Evolutionary conservation across 2,329 filamentous ascomycete species (phyloP).

Genomic region (Cladophialophora exuberans): DNA sequence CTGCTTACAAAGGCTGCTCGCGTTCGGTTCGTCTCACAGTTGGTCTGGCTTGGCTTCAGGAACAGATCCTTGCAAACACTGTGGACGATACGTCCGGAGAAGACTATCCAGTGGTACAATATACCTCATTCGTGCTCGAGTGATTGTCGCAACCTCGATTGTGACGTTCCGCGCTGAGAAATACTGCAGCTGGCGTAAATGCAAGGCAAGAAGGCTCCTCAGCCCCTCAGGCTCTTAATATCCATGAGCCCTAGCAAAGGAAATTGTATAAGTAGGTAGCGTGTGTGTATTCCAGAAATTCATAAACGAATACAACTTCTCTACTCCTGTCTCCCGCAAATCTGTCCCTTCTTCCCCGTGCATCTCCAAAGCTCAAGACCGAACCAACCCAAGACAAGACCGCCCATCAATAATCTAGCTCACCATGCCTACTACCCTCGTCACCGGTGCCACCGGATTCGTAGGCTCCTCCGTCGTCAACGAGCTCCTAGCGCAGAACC

Average conservation of each 20-base stretch:
- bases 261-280: too few species aligned
- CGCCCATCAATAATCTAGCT: not conserved
- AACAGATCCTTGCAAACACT: not conserved
- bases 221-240: too few species aligned
- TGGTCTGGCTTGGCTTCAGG: not conserved
- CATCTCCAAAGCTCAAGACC: not conserved
- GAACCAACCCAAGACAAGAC: too few species aligned
- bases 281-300: too few species aligned
- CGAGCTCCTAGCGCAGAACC: constrained; percentile 64
- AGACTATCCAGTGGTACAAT: not conserved
- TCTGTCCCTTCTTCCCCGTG: not conserved
- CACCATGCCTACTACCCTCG: constrained; percentile 61
- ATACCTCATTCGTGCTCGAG: too few species aligned
- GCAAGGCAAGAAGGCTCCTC: not conserved
- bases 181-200: not conserved
- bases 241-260: too few species aligned
- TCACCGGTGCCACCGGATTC: constrained; percentile 83
- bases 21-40: not conserved
- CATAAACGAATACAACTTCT: too few species aligned
- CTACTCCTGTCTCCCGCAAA: too few species aligned
- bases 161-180: constrained; percentile 13
- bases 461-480: constrained; percentile 80
- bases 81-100: not conserved
- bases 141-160: too few species aligned
- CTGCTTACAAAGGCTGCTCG: constrained; percentile 10